These are phyloP conservation scores for Candida vartiovaarae DNA, from an alignment of 805 yeast species.

Conservation along the genomic window DNA sequence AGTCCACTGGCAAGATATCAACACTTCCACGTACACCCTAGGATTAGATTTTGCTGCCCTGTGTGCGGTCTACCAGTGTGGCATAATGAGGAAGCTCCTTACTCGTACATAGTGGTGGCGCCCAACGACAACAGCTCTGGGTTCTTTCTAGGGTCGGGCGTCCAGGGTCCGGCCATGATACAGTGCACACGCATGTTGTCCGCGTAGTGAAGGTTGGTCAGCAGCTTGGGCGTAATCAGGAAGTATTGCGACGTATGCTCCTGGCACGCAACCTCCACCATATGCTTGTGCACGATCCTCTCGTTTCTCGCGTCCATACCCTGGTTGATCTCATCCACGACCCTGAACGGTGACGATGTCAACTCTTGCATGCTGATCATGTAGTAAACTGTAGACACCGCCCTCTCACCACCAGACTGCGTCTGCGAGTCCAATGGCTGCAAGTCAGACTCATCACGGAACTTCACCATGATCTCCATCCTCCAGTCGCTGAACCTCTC, in stretches of 20 bases:
- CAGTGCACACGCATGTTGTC: conserved; percentile 80
- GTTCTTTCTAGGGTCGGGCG: conserved; percentile 30
- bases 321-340: conserved; percentile 96
- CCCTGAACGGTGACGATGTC: conserved; percentile 84
- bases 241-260: conserved; percentile 72
- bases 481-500: conserved; percentile 69
- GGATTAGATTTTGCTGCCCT: too few relatives aligned
- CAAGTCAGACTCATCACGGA: conserved; percentile 69
- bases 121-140: conserved; percentile 30
- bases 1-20: too few relatives aligned
- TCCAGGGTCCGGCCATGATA: conserved; percentile 56
- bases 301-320: conserved; percentile 98
- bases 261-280: conserved; percentile 82
- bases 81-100: too few relatives aligned
- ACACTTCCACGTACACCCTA: too few relatives aligned
- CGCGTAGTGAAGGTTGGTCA: conserved; percentile 72
- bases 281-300: conserved; percentile 72
- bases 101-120: conserved; percentile 21
- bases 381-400: conserved; percentile 88
- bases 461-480: conserved; percentile 75
- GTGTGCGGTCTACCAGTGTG: too few relatives aligned
- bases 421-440: conserved; percentile 74
- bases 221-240: conserved; percentile 84
- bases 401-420: conserved; percentile 97
- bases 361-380: conserved; percentile 86